Evolutionary conservation across 2,329 filamentous ascomycete genomes (phyloP), one percentile per base, ranked within the genome.

Genomic region (Colletotrichum coccodes): DNA sequence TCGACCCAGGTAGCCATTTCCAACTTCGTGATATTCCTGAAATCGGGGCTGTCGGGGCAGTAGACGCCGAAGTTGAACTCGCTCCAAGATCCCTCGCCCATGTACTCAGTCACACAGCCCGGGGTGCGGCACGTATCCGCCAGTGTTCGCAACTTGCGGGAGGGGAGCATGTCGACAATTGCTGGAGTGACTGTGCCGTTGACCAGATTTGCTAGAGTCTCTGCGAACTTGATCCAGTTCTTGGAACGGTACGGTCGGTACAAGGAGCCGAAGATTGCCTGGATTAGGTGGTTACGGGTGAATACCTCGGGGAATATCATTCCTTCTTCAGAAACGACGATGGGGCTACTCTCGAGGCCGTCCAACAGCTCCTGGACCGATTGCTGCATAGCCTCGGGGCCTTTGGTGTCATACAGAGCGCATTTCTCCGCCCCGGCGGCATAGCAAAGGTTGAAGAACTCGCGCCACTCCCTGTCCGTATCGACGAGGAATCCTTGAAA

Each of bases 21-120:
- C 3, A 63, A 3, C 16, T 73, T 21, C 28, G 61, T 71, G 34
- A 72, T 70, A 61, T 65, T 64, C n/a, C 68, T 65, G 42, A 75
- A 60, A 59, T 73, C 60, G 3, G 72, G 71, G 34, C 78, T 79
- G 72, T 83, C 81, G 58, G 74, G 71, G 72, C 82, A 83, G 34
- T 77, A 62, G 6, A 82, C 71, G 4, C 75, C 74, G 12, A 32
- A 42, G 36, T 50, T 42, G 52, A 50, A 26, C 12, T 59, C 61
- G 61, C 34, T 58, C 61, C 52, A 64, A 2, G 49, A 59, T 11
- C 53, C 42, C 11, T 58, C 52, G 2, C 42, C 32, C 30, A 58
- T 64, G 5, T 54, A 42, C 26, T 64, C 60, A 4, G 26, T n/a
- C 28, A 58, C 52, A 16, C 60, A 64, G 4, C 58, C 60, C 3